Conservation (phyloP, 129 eudicot species). For the Flaveria robusta region DNA sequence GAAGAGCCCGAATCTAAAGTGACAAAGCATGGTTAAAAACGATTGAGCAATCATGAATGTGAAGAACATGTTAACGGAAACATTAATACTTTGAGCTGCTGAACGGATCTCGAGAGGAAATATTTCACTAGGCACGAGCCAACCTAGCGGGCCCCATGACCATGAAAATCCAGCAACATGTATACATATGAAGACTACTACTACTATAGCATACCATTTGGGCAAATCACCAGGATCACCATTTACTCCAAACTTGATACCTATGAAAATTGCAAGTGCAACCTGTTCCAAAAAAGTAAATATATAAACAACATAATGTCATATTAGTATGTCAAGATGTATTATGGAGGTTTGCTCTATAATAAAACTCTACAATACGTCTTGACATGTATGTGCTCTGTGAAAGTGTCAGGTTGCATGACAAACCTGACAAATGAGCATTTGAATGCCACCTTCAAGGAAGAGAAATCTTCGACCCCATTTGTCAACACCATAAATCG, state of each 20-base stretch:
- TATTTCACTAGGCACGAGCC: constrained; percentile 89
- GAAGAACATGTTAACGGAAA: constrained; percentile 87
- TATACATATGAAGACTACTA: constrained; percentile 75
- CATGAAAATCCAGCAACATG: constrained; percentile 84
- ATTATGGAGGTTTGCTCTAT: too few species aligned
- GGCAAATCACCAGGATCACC: constrained; percentile 60
- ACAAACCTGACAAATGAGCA: constrained; percentile 86
- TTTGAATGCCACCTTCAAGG: constrained; percentile 81
- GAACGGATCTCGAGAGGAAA: constrained; percentile 85
- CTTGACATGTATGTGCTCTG: background rate
- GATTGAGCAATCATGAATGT: constrained; percentile 70
- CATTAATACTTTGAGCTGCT: constrained; percentile 85
- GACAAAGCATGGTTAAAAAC: constrained; percentile 80
- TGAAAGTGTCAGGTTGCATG: background rate
- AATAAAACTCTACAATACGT: background rate
- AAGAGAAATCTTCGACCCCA: constrained; percentile 82
- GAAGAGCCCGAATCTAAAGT: constrained; percentile 74
- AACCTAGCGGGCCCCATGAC: constrained; percentile 97
- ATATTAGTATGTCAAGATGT: background rate
- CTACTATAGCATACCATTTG: constrained; percentile 71
- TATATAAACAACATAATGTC: background rate
- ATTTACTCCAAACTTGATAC: constrained; percentile 58
- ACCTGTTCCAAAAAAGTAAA: constrained; percentile 37
- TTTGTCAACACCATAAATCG: constrained; percentile 72
- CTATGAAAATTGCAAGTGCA: constrained; percentile 64